Evolutionary conservation across 306 rosid species (phyloP), one percentile per base, ranked within the genome.

Genomic region (Dryas octopetala): DNA sequence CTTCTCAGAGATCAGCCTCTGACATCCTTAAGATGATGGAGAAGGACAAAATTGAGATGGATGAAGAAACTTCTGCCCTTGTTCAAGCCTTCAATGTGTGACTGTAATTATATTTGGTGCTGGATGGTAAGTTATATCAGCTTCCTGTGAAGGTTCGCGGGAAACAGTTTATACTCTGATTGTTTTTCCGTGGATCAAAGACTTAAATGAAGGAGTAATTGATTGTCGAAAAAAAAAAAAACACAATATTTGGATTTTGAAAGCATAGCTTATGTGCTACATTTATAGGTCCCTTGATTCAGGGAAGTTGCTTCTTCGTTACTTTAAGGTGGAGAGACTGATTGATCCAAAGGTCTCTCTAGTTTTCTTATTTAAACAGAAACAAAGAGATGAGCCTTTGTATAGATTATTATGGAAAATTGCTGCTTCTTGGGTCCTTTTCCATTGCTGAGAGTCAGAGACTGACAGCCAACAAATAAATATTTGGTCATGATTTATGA

Each of bases 21-120:
- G 88, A 73, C 63, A 38, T 91, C 80, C 81, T 91, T 54, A 58
- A 78, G 64, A 89, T 91, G 92, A 89, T 91, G 78, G 85, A 80
- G 45, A 65, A 81, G 66, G 85, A 87, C 76, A 74, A 79, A 54
- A n/a, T 89, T 70, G 68, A 81, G 86, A 79, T 79, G 83, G 90
- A 89, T 81, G 73, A 79, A 59, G 93, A 89, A 79, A 75, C 85
- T 16, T 72, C 13, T 89, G 76, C 82, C 79, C 83, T 87, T 74
- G 68, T 89, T 55, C 63, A 62, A 57, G 84, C 83, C 60, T 79
- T 84, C 62, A 66, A 59, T 46, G 59, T 45, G 46, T 79, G 16
- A 49, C 73, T 66, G 2, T 46, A 78, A 51, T 26, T 57, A 51
- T 66, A 52, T 14, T 74, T 51, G 52, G 45, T 45, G 65, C n/a